Base-by-base conservation (phyloP, 176 grass and related monocot species). In the Cenchrus americanus region DNA sequence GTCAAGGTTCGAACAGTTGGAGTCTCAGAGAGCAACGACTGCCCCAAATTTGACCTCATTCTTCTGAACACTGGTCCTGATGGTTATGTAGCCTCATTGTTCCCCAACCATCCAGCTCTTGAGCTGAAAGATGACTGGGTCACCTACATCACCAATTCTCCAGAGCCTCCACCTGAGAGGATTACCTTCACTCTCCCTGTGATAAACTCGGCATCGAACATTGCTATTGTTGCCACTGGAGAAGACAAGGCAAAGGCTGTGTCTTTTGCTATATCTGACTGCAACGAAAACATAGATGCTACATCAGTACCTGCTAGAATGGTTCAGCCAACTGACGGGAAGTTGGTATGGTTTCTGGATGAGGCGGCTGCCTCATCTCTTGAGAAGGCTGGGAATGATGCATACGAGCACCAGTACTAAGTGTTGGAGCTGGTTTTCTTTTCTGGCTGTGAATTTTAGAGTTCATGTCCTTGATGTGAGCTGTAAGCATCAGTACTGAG, bases 181-280 rank as follows among this genome's bases (percentile, higher is more conserved):
- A 97, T 97, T 78, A 97, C 94, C 77, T 94, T 97, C 80, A 97
- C 94, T 10, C 86, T 97, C n/a, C 90, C 90, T 0, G 94, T 97
- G 1, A 97, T 97, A 80, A 97, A 97, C 88, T 97, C 92, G 5
- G 94, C 92, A 32, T 94, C 92, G 8, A 94, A 94, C 77, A 87
- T 97, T 8, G 92, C 68, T 24, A 85, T 97, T 50, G 74, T 97
- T 14, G 86, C 74, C 76, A 83, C 90, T 0, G 94, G 90, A 8
- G 83, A 82, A 6, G 88, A 94, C 74, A 97, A 89, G 62, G 83
- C 90, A 5, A 73, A 51, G 17, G 88, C 83, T 1, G 73, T 90
- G 51, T 86, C 64, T 50, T 72, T 83, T 8, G 86, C 92, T 2
- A 49, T 90, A 43, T 79, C 66, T 66, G 73, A 87, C 23, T 37